These are phyloP conservation scores for Neofusicoccum ribis DNA, from an alignment of 2,329 filamentous ascomycete genomes.

Conservation along the genomic window DNA sequence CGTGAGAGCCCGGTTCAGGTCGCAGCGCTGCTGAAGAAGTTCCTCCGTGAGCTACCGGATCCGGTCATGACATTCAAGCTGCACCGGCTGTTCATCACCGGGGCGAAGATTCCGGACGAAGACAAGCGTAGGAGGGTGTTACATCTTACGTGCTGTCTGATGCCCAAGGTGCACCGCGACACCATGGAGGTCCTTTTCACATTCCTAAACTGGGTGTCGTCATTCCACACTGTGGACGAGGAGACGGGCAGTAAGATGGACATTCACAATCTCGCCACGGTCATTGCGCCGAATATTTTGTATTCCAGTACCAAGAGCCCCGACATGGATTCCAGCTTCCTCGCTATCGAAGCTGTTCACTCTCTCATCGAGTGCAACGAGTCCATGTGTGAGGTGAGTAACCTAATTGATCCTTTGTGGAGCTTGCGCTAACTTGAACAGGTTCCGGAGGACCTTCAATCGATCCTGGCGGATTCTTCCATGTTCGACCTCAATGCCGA, in stretches of 20 bases:
- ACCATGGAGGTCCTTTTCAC: conserved; percentile 92
- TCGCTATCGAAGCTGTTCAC: conserved; percentile 90
- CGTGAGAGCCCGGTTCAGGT: conserved; percentile 91
- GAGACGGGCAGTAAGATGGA: conserved; percentile 99
- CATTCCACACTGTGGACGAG: conserved; percentile 95
- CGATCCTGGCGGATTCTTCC: conserved; percentile 78
- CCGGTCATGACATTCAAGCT: conserved; percentile 94
- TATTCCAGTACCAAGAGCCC: conserved; percentile 61
- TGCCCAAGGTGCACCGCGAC: conserved; percentile 90
- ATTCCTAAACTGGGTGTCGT: conserved; percentile 96
- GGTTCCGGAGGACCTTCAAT: conserved; percentile 91
- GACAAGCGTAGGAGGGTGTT: conserved; percentile 81
- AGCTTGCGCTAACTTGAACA: conserved; percentile 43
- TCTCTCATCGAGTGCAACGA: conserved; percentile 91
- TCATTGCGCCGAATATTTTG: conserved; percentile 94
- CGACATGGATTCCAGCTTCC: conserved; percentile 77
- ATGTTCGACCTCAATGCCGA: conserved; percentile 82
- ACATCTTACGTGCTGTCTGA: conserved; percentile 85
- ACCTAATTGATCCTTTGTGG: not conserved
- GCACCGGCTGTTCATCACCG: conserved; percentile 84
- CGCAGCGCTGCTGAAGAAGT: conserved; percentile 91
- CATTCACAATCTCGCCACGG: conserved; percentile 92
- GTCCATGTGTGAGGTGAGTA: conserved; percentile 90
- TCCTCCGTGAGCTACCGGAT: conserved; percentile 90
- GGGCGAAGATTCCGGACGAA: conserved; percentile 80